Evolutionary conservation across 2,329 filamentous ascomycete genomes (phyloP), one percentile per base, ranked within the genome.

Genomic region (Esteya vermicola): DNA sequence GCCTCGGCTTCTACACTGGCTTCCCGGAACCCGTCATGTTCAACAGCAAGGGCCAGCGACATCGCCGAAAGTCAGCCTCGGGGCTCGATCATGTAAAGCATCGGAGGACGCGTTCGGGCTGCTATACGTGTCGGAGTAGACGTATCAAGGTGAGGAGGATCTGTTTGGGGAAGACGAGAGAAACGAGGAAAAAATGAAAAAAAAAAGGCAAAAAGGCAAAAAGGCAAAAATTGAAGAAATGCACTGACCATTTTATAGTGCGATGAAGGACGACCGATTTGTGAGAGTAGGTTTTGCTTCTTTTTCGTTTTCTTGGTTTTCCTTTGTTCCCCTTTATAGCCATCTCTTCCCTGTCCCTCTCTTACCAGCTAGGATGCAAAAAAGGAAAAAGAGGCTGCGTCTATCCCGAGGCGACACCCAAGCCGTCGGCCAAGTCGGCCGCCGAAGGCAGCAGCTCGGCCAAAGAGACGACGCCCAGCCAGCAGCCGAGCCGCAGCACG

Each of bases 341-440:
- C n/a, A n/a, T n/a, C n/a, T 34, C 5, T 31, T 9, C 8, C 13
- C 19, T 9, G 3, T 28, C 8, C 14, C 18, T 16, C 10, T 16
- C 30, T 40, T 37, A 19, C 37, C 22, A 20, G 10, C 22, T 30
- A 81, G 86, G 89, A 52, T 98, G 91, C 59, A 81, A 78, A 50
- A 98, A 96, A 60, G 91, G 89, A 37, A 83, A 78, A 50, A 75
- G 91, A 60, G 85, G 93, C 48, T 98, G 91, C 57, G 69, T 82
- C 43, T 98, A 95, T 56, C 89, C 91, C 3, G 85, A 89, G 36
- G 66, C 78, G 23, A 63, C 74, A 35, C 56, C 61, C 30, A 70
- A 67, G 46, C 55, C 60, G 20, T 27, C 36, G 4, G 33, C 31
- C 9, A 32, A n/a, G n/a, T n/a, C n/a, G n/a, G n/a, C n/a, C n/a